Conservation (phyloP, 441 rosid genomes). For the Syzygium syzygioides region DNA sequence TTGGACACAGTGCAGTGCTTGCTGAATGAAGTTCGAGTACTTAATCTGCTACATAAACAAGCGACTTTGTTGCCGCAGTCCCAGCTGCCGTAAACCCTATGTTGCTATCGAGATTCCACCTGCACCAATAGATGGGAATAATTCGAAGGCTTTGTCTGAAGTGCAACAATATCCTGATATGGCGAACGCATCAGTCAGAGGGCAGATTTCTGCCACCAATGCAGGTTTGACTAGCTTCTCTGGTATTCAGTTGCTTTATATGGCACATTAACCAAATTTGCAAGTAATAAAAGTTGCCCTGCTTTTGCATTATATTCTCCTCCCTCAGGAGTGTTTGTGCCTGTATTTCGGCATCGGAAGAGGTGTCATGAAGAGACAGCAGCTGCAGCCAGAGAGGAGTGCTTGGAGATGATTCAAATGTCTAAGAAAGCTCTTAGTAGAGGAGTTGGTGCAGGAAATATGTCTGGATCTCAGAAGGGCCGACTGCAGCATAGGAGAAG, state of each 20-base stretch:
- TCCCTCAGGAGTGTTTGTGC: background rate
- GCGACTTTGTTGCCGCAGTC: background rate
- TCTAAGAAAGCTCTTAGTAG: background rate
- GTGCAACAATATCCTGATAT: background rate
- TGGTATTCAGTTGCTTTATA: background rate
- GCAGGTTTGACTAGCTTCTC: background rate
- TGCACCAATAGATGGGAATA: background rate
- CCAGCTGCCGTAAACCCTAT: background rate
- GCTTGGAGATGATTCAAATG: background rate
- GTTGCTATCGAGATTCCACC: background rate
- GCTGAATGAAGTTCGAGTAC: background rate
- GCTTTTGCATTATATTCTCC: background rate
- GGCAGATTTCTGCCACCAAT: background rate
- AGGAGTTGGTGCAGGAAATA: background rate
- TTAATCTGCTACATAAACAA: background rate
- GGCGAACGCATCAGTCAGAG: background rate
- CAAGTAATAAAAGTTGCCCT: background rate
- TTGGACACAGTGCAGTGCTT: background rate
- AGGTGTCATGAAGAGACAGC: background rate
- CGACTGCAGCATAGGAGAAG: conserved; percentile 4
- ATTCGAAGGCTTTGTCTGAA: background rate
- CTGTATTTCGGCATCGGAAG: background rate
- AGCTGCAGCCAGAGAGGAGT: background rate
- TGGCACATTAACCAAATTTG: background rate
- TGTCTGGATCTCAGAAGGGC: conserved; percentile 11